A percentile compares a stretch with the other conserved stretches of the same genome.
Conservation (phyloP, 2,329 filamentous ascomycete species). For the Metarhizium humberi region DNA sequence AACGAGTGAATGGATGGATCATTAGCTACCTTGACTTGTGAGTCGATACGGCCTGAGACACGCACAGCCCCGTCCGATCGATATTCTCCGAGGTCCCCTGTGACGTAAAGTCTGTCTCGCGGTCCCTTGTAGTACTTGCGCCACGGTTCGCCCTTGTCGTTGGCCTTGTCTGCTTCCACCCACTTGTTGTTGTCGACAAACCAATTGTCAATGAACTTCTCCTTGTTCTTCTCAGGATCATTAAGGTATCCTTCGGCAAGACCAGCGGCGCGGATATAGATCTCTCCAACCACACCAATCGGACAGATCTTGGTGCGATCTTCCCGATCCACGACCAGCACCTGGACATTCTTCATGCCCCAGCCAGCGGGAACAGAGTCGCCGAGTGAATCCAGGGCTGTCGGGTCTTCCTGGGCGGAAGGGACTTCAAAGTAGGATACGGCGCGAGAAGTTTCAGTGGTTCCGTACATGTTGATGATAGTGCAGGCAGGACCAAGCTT, state of each 20-base stretch:
- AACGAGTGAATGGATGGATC: too few species aligned
- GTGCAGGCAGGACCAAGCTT: slow-evolving; percentile 63
- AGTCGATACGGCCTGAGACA: slow-evolving; percentile 71
- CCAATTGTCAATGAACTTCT: slow-evolving; percentile 81
- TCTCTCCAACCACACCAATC: slow-evolving; percentile 75
- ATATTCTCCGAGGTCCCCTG: slow-evolving; percentile 80
- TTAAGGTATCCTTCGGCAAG: slow-evolving; percentile 74
- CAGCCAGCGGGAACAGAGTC: slow-evolving; percentile 76
- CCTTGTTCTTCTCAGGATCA: slow-evolving; percentile 47
- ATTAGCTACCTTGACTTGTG: slow-evolving; percentile 63
- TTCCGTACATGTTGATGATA: slow-evolving; percentile 82
- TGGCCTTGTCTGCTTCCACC: slow-evolving; percentile 49
- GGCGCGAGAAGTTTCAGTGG: slow-evolving; percentile 73
- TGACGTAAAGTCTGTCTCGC: slow-evolving; percentile 77
- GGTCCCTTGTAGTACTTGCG: slow-evolving; percentile 69
- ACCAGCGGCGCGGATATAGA: slow-evolving; percentile 73
- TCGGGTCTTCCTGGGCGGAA: slow-evolving; percentile 51
- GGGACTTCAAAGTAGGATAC: slow-evolving; percentile 79
- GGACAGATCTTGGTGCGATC: slow-evolving; percentile 60
- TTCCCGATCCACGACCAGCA: slow-evolving; percentile 70
- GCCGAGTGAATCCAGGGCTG: slow-evolving; percentile 30
- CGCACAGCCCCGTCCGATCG: slow-evolving; percentile 57
- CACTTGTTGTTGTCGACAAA: slow-evolving; percentile 69
- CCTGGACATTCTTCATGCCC: slow-evolving; percentile 83
- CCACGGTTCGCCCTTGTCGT: slow-evolving; percentile 58